Base-by-base conservation (phyloP, 192 early-diverging fungal genomes). In the Coemansia biformis region DNA sequence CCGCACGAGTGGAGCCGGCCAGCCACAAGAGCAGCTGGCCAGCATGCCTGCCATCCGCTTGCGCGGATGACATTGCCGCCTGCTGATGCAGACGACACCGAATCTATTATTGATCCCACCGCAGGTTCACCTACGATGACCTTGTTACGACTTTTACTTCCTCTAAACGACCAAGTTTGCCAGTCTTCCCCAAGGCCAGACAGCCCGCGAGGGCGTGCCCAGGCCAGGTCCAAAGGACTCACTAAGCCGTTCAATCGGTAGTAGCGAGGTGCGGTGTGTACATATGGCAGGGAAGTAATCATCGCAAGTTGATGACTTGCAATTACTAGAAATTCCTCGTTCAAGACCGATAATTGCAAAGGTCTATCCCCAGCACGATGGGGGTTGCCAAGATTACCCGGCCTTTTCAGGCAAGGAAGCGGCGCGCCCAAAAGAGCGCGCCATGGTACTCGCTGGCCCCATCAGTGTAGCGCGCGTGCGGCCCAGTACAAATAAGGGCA, bases 101-200 rank as follows among this genome's bases (percentile, higher is more conserved):
- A n/a, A n/a, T n/a, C n/a, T n/a, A n/a, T n/a, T 5, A 76, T 77
- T 82, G 75, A 79, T 73, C 75, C 75, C 77, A 78, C 76, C 77
- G 75, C 80, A 83, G 80, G 78, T 85, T 84, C 82, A 87, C 79
- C 75, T 80, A 85, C 76, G 70, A 79, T 78, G 78, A 84, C 81
- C 82, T 83, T 86, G 79, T 84, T 82, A 84, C 81, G 76, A 86
- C 82, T 87, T 84, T 80, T 87, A 87, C 82, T 87, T 87, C 83
- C 85, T 87, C 82, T 87, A 83, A 87, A 85, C 83, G 81, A 80
- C 77, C 83, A 83, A 87, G 85, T 85, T 87, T 84, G 82, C 63
- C 79, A 70, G 68, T 79, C 69, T 85, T 86, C 76, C 80, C 76
- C 46, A 58, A 46, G 54, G 22, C 35, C 37, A 39, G 18, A 16